phyloP scores from a whole-genome alignment of 371 early-diverging fungal species.

The Phascolomyces articulosus region DNA sequence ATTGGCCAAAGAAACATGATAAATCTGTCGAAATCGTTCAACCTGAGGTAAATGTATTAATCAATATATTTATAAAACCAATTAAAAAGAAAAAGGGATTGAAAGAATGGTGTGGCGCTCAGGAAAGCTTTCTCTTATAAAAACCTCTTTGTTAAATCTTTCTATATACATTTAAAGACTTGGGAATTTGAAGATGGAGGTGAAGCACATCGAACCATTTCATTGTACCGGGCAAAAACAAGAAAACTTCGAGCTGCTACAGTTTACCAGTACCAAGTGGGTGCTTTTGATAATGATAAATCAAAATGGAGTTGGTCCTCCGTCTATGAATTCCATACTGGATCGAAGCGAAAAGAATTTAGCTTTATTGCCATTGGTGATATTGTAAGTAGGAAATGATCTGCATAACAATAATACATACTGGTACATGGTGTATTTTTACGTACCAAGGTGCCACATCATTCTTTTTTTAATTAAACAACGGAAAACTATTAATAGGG shows the following conservation, averaged over 20 bases:
- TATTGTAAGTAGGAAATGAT: slow-evolving; percentile 28
- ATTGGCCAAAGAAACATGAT: slow-evolving; percentile 37
- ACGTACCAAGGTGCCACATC: too few relatives aligned
- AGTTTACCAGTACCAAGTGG: slow-evolving; percentile 32
- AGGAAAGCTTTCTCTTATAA: too few relatives aligned
- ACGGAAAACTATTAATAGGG: slow-evolving; percentile 31
- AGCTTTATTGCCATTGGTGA: slow-evolving; percentile 48
- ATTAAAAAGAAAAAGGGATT: neutral
- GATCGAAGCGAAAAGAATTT: slow-evolving; percentile 26
- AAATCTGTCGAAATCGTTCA: neutral
- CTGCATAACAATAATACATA: neutral
- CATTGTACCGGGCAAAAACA: slow-evolving; percentile 28
- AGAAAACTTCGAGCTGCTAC: slow-evolving; percentile 25
- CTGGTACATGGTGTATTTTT: too few relatives aligned
- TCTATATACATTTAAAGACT: slow-evolving; percentile 14
- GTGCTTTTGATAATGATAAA: slow-evolving; percentile 8
- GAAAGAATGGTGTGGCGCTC: too few relatives aligned
- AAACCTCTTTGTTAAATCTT: too few relatives aligned
- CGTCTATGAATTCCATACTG: slow-evolving; percentile 43
- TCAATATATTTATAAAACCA: too few relatives aligned
- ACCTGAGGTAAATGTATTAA: slow-evolving; percentile 2
- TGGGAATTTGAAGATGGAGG: slow-evolving; percentile 38
- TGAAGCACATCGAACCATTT: slow-evolving; percentile 17
- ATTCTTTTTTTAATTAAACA: too few relatives aligned
- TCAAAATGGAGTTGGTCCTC: slow-evolving; percentile 29